These are phyloP conservation scores for Biancaea sappan DNA, from an alignment of 306 rosid species.

Conservation along the genomic window DNA sequence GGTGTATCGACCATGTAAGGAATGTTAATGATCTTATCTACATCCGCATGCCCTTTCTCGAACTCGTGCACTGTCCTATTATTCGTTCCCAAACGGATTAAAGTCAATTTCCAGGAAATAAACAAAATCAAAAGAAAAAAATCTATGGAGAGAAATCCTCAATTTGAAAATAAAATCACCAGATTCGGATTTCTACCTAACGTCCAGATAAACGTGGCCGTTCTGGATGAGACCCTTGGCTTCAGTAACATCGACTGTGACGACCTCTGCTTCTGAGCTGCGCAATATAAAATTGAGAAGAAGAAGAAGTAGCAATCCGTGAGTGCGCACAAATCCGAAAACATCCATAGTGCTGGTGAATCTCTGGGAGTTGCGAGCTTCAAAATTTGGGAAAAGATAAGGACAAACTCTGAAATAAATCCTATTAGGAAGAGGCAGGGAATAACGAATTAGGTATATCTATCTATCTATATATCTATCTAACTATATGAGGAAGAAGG, in stretches of 20 bases:
- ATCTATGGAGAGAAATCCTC: not conserved
- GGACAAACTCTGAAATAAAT: conserved; percentile 46
- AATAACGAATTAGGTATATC: no score
- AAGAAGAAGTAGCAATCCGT: conserved; percentile 29
- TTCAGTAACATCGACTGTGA: conserved; percentile 64
- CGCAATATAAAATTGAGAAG: conserved; percentile 33
- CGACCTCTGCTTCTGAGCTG: conserved; percentile 56
- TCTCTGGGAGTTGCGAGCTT: not conserved
- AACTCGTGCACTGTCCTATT: conserved; percentile 82
- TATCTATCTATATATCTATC: no score
- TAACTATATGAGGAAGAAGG: conserved; percentile 5
- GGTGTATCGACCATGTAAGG: conserved; percentile 74
- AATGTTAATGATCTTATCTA: conserved; percentile 68
- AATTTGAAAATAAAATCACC: not conserved
- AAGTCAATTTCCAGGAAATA: not conserved
- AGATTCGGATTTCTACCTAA: conserved; percentile 48
- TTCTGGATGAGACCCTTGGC: conserved; percentile 59
- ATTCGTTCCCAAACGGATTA: conserved; percentile 8
- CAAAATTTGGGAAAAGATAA: not conserved
- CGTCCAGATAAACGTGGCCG: conserved; percentile 70
- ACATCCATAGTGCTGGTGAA: conserved; percentile 28
- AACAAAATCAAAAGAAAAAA: not conserved
- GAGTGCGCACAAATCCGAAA: conserved; percentile 27
- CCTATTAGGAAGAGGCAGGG: no score
- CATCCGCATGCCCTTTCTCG: conserved; percentile 68